Percentiles rank a stretch among this genome's conserved stretches.
Evolutionary conservation across 2,329 filamentous ascomycete species (phyloP).

Genomic region (Aspergillus melleus): DNA sequence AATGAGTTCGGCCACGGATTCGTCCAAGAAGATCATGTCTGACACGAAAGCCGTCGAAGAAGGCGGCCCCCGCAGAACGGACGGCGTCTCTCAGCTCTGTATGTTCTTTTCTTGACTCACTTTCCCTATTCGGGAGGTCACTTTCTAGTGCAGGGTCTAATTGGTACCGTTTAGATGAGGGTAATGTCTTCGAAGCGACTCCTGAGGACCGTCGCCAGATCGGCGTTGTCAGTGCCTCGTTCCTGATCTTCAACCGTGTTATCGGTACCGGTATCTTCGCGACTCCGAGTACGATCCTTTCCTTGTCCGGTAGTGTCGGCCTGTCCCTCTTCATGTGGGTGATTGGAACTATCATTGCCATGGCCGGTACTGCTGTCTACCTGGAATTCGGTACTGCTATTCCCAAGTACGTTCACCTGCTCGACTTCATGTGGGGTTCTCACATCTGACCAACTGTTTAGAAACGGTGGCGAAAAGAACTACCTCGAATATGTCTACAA

Average conservation of each 20-base stretch:
- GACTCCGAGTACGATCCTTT: constrained; percentile 48
- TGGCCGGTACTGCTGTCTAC: constrained; percentile 46
- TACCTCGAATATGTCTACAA: constrained; percentile 57
- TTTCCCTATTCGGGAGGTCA: neutral
- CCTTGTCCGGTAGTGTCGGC: constrained; percentile 47
- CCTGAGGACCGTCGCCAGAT: constrained; percentile 41
- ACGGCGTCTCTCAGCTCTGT: constrained; percentile 37
- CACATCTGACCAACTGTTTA: constrained; percentile 18
- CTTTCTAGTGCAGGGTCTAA: constrained; percentile 8
- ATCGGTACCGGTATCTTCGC: constrained; percentile 54
- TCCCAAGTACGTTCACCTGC: constrained; percentile 35
- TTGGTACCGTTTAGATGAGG: constrained; percentile 29
- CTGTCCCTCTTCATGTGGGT: constrained; percentile 53
- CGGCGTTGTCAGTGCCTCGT: constrained; percentile 43
- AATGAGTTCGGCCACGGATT: neutral
- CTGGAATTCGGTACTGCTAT: constrained; percentile 54
- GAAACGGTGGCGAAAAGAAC: constrained; percentile 55
- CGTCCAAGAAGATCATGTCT: constrained; percentile 20
- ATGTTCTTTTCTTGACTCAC: constrained; percentile 11
- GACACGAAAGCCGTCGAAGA: constrained; percentile 25
- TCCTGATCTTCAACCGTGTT: constrained; percentile 51
- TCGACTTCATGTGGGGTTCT: neutral
- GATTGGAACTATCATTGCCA: constrained; percentile 49
- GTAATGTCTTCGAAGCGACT: constrained; percentile 36
- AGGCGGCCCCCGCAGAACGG: constrained; percentile 24